Conservation (phyloP, 164 flowering plant genomes). For the Amborella trichopoda region DNA sequence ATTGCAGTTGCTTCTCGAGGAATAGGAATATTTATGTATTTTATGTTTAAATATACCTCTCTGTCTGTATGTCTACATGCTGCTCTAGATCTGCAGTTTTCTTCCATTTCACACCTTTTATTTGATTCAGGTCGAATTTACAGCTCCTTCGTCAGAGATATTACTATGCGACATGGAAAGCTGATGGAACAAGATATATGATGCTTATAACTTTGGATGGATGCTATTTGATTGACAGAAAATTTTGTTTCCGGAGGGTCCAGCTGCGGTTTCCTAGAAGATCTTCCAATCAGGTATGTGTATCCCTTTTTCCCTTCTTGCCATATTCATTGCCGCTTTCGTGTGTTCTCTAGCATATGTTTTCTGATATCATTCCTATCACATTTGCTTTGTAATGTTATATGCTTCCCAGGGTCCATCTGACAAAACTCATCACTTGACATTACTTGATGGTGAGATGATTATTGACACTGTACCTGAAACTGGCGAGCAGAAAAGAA, state of each 20-base stretch:
- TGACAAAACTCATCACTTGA: conserved; percentile 60
- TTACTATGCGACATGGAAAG: conserved; percentile 99
- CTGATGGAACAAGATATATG: conserved; percentile 98
- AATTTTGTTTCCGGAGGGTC: conserved; percentile 74
- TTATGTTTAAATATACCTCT: too few relatives aligned
- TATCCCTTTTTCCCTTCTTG: background rate
- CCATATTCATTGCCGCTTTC: background rate
- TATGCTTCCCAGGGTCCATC: conserved; percentile 27
- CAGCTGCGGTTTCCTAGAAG: conserved; percentile 92
- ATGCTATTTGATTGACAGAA: conserved; percentile 83
- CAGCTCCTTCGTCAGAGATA: conserved; percentile 81
- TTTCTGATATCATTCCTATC: conserved; percentile 4
- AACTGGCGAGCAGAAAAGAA: conserved; percentile 65
- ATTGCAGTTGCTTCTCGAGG: too few relatives aligned
- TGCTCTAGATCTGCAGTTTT: too few relatives aligned
- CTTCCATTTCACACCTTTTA: background rate
- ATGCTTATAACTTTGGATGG: conserved; percentile 88
- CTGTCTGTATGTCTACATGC: too few relatives aligned
- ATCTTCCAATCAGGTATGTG: conserved; percentile 42
- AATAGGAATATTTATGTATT: too few relatives aligned
- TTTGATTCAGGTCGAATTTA: conserved; percentile 58
- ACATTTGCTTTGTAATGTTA: conserved; percentile 1
- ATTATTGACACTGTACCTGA: conserved; percentile 82
- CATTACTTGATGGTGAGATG: conserved; percentile 99
- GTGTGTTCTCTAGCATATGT: background rate